Conservation (phyloP, 306 rosid genomes). For the Elaeagnus macrophylla region DNA sequence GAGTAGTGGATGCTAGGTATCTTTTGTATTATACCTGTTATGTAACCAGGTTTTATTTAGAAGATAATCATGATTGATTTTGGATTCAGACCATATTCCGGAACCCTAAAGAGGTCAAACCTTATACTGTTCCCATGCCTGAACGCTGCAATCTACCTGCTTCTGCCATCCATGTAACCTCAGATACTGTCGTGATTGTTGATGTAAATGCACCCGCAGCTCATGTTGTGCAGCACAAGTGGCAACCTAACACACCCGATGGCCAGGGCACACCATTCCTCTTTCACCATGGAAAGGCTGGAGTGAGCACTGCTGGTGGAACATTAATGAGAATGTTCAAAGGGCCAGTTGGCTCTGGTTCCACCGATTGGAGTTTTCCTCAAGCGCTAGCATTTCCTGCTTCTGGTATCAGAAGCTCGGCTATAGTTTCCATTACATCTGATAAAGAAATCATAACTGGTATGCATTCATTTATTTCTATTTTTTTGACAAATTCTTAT, state of each 20-base stretch:
- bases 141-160: constrained; percentile 96
- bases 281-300: constrained; percentile 73
- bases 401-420: constrained; percentile 83
- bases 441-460: constrained; percentile 90
- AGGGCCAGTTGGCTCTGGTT: constrained; percentile 57
- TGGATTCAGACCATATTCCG: constrained; percentile 80
- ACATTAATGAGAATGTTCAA: constrained; percentile 78
- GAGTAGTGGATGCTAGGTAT: not conserved
- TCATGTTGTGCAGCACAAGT: constrained; percentile 81
- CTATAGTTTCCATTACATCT: constrained; percentile 66
- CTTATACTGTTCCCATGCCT: constrained; percentile 67
- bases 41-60: not conserved
- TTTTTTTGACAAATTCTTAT: not conserved
- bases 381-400: constrained; percentile 77
- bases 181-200: constrained; percentile 73
- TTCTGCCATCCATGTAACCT: constrained; percentile 74
- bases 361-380: constrained; percentile 74
- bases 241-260: constrained; percentile 98
- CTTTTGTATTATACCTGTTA: not conserved
- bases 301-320: constrained; percentile 59
- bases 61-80: not conserved
- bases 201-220: constrained; percentile 86
- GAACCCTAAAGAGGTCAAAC: constrained; percentile 75
- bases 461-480: constrained; percentile 20
- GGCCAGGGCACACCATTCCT: constrained; percentile 96